Evolutionary conservation across 2,329 filamentous ascomycete genomes (phyloP).

Genomic region (Escovopsis sp.): DNA sequence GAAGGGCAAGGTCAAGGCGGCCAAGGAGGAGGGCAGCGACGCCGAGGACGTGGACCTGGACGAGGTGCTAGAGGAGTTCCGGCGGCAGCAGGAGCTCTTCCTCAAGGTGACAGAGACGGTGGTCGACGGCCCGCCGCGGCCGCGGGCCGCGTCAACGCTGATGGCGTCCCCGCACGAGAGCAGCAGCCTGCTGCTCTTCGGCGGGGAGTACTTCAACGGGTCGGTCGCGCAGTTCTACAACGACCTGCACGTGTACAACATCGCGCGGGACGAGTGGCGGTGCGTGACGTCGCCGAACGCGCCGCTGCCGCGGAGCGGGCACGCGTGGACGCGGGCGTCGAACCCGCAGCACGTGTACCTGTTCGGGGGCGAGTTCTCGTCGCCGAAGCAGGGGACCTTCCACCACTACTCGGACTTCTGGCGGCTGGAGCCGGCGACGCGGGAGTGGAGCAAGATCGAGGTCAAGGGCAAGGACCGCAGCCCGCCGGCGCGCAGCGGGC

Average conservation of each 20-base stretch:
- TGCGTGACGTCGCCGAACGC: constrained; percentile 82
- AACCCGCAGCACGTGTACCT: constrained; percentile 77
- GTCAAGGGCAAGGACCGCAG: constrained; percentile 58
- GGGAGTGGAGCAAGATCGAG: constrained; percentile 89
- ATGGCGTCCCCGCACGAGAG: constrained; percentile 73
- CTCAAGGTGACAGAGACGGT: constrained; percentile 79
- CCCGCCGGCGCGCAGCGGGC: constrained; percentile 75
- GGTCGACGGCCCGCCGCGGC: constrained; percentile 54
- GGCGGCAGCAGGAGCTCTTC: constrained; percentile 83
- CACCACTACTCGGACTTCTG: constrained; percentile 99
- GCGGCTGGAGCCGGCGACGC: constrained; percentile 65
- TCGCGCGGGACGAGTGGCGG: constrained; percentile 80
- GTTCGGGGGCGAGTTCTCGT: constrained; percentile 93
- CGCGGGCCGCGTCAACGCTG: constrained; percentile 66
- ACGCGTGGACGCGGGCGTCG: constrained; percentile 84
- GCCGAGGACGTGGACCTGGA: constrained; percentile 88
- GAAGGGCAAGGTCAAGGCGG: constrained; percentile 55
- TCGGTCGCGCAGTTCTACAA: constrained; percentile 61
- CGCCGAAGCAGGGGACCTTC: constrained; percentile 93
- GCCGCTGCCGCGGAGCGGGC: constrained; percentile 76
- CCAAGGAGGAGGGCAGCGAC: constrained; percentile 67
- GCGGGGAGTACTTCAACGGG: constrained; percentile 92
- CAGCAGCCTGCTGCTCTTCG: constrained; percentile 82
- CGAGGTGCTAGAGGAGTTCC: constrained; percentile 82
- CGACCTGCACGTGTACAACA: constrained; percentile 54